phyloP scores from a whole-genome alignment of 257 asterid species.

The Leptodermis oblonga region DNA sequence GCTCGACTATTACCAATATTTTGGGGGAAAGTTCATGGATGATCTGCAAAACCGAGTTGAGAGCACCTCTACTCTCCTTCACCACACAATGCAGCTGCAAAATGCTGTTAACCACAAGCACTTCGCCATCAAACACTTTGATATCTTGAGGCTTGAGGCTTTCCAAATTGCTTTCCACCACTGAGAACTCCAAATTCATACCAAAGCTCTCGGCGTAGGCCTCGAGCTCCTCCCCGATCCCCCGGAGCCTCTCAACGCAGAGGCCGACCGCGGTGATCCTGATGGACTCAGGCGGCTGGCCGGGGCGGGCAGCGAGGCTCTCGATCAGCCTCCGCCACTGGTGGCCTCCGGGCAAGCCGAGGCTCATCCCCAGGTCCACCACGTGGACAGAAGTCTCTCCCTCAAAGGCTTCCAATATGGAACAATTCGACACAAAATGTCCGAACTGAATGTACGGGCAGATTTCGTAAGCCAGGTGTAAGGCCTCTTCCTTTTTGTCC shows the following conservation, averaged over 20 bases:
- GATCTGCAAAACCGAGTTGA: conserved; percentile 57
- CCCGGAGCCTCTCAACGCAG: conserved; percentile 24
- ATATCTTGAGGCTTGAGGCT: conserved; percentile 47
- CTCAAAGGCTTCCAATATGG: conserved; percentile 87
- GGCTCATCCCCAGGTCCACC: conserved; percentile 75
- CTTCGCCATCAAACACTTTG: conserved; percentile 43
- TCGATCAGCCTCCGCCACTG: conserved; percentile 63
- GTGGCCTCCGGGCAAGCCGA: conserved; percentile 59
- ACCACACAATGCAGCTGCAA: conserved; percentile 78
- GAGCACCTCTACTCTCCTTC: conserved; percentile 72
- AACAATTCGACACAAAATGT: conserved; percentile 57
- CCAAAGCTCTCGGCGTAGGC: conserved; percentile 38
- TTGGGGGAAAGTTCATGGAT: conserved; percentile 60
- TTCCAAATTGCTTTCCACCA: conserved; percentile 56
- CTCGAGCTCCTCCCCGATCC: conserved; percentile 57
- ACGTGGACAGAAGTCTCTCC: conserved; percentile 84
- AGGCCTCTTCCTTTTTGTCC: conserved; percentile 57
- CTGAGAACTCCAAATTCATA: conserved; percentile 39
- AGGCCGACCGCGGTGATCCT: conserved; percentile 66
- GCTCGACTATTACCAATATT: conserved; percentile 62
- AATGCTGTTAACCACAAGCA: conserved; percentile 55
- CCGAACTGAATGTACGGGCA: conserved; percentile 71
- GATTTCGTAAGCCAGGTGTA: conserved; percentile 50
- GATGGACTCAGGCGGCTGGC: conserved; percentile 33
- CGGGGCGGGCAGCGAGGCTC: conserved; percentile 39